Base-by-base conservation (phyloP, 305 asterid species). In the Andrographis paniculata region DNA sequence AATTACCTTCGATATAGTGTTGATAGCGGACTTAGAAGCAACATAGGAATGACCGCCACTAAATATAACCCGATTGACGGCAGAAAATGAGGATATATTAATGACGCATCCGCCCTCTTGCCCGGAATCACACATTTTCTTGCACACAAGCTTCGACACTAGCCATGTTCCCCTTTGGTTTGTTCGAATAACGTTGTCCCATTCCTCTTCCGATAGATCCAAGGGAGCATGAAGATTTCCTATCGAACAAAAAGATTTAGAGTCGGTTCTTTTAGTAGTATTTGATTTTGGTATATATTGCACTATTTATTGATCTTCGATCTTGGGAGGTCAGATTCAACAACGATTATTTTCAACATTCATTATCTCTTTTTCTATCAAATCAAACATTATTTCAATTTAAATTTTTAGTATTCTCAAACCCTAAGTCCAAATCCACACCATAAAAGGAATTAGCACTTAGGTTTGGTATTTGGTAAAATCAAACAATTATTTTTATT, bases 101-200 rank as follows among this genome's bases (percentile, higher is more conserved):
- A 82, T 59, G 17, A 78, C 55, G 21, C 81, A 71, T 1, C 94
- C 89, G 6, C 81, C 81, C n/a, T n/a, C n/a, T 5, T 6, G 38
- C 1, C 58, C 46, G 7, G 68, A 59, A 37, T 64, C 71, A 1
- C 76, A 69, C 83, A 79, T 73, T 15, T 2, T 66, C 22, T 12
- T 17, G 17, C 79, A 50, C 4, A 74, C 83, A 19, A 60, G 67
- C 69, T 76, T 79, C 0, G 86, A 64, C 15, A 82, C 81, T 61
- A 78, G 23, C 89, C 81, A 76, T 46, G 76, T 31, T 15, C 94
- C 94, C 1, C 43, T 76, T 17, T 63, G 42, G 48, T 82, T 82
- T 6, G 83, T 74, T 33, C 37, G 57, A 7, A 70, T 33, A 16
- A 35, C 31, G 9, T 55, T 28, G 15, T 82, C 36, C 79, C 80